Percentiles rank a stretch among this genome's conserved stretches.
Conservation (phyloP, 164 flowering plant species). For the Umbellularia californica region DNA sequence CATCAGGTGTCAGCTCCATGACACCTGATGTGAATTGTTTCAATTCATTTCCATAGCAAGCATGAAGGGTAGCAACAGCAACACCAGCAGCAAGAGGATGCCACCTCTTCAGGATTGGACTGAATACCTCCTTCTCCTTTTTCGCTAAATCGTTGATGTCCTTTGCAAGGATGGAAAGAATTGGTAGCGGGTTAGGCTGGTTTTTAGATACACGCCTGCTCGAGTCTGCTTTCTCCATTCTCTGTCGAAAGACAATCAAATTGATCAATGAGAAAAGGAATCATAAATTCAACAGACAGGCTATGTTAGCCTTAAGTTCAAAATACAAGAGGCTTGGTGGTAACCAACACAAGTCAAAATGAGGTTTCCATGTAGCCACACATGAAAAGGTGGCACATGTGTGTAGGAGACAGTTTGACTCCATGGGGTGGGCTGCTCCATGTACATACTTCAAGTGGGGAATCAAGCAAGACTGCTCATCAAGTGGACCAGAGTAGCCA, state of each 20-base stretch:
- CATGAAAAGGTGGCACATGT: too few relatives aligned
- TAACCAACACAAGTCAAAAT: too few relatives aligned
- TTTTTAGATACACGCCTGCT: conserved; percentile 40
- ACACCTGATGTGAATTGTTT: conserved; percentile 59
- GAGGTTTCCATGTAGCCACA: too few relatives aligned
- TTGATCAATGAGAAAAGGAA: background rate
- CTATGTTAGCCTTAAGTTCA: background rate
- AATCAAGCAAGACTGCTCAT: too few relatives aligned
- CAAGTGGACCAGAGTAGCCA: too few relatives aligned
- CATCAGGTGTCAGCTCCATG: conserved; percentile 77
- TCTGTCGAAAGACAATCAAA: conserved; percentile 39
- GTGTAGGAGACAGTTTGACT: too few relatives aligned
- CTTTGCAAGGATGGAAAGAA: conserved; percentile 71
- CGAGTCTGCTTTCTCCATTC: conserved; percentile 51
- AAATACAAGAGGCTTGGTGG: background rate
- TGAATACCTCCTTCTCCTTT: conserved; percentile 64
- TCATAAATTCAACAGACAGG: background rate
- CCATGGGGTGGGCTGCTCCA: background rate
- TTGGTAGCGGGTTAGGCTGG: conserved; percentile 42
- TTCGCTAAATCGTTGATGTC: conserved; percentile 57
- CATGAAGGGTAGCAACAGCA: conserved; percentile 86
- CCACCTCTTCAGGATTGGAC: conserved; percentile 75
- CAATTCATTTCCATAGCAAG: conserved; percentile 75
- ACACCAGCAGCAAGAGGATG: conserved; percentile 88
- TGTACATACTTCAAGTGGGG: too few relatives aligned